Base-by-base conservation (phyloP, 2,329 filamentous ascomycete species). In the Anthostomella pinea region DNA sequence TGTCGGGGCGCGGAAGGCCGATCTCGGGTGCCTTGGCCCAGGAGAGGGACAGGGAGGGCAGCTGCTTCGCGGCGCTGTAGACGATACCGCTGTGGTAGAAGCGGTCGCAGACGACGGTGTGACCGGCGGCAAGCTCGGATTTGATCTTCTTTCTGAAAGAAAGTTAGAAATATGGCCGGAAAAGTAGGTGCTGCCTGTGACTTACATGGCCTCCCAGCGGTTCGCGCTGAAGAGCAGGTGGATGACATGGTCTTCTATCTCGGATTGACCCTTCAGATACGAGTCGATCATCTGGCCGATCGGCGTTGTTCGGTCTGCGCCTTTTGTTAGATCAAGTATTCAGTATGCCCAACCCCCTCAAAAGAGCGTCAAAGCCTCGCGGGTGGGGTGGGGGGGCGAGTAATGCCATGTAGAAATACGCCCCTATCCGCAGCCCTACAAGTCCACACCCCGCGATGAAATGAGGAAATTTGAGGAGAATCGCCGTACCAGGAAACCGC, bases 31-130 rank as follows among this genome's bases (percentile, higher is more conserved):
- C 75, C 50, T 87, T 81, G 6, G 88, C 89, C 90, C 93, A 98
- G 0, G 75, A 65, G 0, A 96, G 69, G 0, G 75, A 68, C 9
- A 96, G 73, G 2, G 69, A 62, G 0, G 82, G 77, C 50, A 87
- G 87, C 28, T 79, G 72, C 59, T 97, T 97, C 3, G 93, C 91
- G 0, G 88, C 87, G 16, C 83, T 88, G 68, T 97, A 98, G 32
- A 96, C 88, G 39, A 90, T 86, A 35, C 93, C 93, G 14, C 86
- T 93, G 69, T 95, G 91, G 60, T 94, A 95, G 68, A 97, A 98
- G 30, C 93, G 82, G 63, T 98, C 93, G 49, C 91, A 82, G 24
- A 98, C 71, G 20, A 98, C 74, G 0, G 80, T 93, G 14, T 73
- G 81, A 7, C 91, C 90, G 2, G 69, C 62, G 1, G 69, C 65